Conservation (phyloP, 352 stramenopile species). For the Thraustochytrium sp. region DNA sequence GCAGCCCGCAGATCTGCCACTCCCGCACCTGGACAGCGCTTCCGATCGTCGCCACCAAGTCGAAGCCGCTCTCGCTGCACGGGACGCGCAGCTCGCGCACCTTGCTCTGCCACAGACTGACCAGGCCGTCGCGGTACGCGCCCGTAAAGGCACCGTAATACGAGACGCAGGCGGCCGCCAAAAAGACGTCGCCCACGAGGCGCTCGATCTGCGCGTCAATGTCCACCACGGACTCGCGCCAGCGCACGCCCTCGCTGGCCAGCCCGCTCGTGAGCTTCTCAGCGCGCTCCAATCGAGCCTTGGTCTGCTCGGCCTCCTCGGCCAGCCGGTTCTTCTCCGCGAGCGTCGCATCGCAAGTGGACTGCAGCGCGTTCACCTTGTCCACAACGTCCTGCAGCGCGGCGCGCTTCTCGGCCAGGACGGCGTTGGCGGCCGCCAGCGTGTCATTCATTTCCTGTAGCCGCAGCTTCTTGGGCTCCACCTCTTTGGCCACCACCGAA, state of each 20-base stretch:
- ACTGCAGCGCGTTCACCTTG: constrained; percentile 74
- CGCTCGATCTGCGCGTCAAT: constrained; percentile 65
- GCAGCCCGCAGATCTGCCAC: constrained; percentile 82
- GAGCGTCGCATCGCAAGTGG: constrained; percentile 78
- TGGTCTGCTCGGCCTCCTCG: constrained; percentile 69
- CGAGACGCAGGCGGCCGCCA: constrained; percentile 80
- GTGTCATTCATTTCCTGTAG: constrained; percentile 80
- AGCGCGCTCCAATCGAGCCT: constrained; percentile 74
- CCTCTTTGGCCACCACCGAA: constrained; percentile 85
- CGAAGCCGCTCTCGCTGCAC: constrained; percentile 6
- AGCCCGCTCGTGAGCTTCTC: constrained; percentile 83
- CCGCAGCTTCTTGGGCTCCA: constrained; percentile 80
- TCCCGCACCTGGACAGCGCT: constrained; percentile 80
- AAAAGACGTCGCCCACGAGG: constrained; percentile 81
- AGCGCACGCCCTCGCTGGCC: constrained; percentile 80
- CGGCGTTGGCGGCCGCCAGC: constrained; percentile 70
- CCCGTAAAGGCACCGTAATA: constrained; percentile 90
- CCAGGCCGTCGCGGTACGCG: constrained; percentile 62
- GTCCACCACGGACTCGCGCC: constrained; percentile 76
- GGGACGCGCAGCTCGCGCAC: not conserved
- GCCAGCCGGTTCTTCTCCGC: constrained; percentile 82
- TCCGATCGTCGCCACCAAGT: constrained; percentile 61
- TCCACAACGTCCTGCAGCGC: constrained; percentile 76
- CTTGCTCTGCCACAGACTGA: constrained; percentile 9
- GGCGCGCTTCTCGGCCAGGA: constrained; percentile 74